A percentile compares a stretch with the other conserved stretches of the same genome.
Evolutionary conservation across 1,284 basidiomycete species (phyloP).

Genomic region (Meripilus lineatus): DNA sequence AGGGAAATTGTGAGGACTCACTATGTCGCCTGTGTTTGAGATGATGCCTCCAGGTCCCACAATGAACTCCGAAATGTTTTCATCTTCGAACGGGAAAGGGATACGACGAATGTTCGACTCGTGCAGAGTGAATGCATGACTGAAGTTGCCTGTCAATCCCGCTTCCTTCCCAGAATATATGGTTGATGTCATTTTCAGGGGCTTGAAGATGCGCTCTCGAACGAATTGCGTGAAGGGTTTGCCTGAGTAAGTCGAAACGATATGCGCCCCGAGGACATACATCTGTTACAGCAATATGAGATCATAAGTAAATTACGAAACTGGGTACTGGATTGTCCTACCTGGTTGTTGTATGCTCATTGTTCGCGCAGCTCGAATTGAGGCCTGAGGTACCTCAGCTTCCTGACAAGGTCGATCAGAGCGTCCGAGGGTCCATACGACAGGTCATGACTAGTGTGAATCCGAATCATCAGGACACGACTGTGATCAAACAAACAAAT

Average conservation of each 20-base stretch:
- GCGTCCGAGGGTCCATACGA: constrained; percentile 27
- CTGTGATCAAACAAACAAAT: background rate
- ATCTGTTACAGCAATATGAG: constrained; percentile 25
- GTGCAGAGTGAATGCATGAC: constrained; percentile 26
- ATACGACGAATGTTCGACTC: constrained; percentile 18
- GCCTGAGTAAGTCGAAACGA: constrained; percentile 31
- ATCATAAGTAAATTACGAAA: background rate
- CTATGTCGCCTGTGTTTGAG: constrained; percentile 28
- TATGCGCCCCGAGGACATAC: constrained; percentile 28
- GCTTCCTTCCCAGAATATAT: constrained; percentile 33
- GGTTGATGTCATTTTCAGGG: constrained; percentile 28
- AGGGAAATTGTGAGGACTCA: constrained; percentile 6
- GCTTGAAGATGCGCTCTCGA: constrained; percentile 25
- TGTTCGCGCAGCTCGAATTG: constrained; percentile 34
- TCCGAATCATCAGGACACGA: background rate
- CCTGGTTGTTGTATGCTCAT: constrained; percentile 39
- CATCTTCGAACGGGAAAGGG: constrained; percentile 25
- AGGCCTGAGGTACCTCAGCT: constrained; percentile 30
- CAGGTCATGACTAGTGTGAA: constrained; percentile 26
- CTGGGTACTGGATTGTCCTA: constrained; percentile 6
- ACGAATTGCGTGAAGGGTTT: constrained; percentile 26
- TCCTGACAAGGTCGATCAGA: constrained; percentile 20
- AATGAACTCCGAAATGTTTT: constrained; percentile 17
- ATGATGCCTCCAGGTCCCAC: constrained; percentile 29
- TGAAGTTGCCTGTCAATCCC: constrained; percentile 25